A percentile compares a stretch with the other conserved stretches of the same genome.
Conservation (phyloP, 202 grass and related monocot species). For the Tripidium arundinaceum region DNA sequence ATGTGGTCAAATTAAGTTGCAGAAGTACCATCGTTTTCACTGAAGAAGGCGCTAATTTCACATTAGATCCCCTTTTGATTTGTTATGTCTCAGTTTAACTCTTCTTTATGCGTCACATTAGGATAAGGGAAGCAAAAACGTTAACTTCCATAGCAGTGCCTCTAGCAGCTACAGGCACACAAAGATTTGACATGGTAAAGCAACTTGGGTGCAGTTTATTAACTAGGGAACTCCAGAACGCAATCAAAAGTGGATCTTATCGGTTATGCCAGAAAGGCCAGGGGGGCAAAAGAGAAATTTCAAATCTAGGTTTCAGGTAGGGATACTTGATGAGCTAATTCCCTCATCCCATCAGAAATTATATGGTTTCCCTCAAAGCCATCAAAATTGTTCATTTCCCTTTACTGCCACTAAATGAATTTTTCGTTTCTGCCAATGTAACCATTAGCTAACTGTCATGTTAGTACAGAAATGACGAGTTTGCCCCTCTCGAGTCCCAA, state of each 20-base stretch:
- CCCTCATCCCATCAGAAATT: no score
- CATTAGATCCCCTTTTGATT: not conserved
- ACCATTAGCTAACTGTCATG: no score
- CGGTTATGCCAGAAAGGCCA: not conserved
- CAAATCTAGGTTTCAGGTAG: no score
- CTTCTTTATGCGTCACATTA: not conserved
- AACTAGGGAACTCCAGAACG: not conserved
- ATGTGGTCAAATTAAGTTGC: not conserved
- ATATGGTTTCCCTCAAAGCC: no score
- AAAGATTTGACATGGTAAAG: slow-evolving; percentile 10
- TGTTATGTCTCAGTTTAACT: not conserved
- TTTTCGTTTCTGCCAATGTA: no score
- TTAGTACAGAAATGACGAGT: no score
- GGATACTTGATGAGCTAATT: no score
- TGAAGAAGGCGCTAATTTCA: not conserved
- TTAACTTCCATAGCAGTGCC: not conserved
- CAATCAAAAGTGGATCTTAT: slow-evolving; percentile 12
- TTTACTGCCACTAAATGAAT: no score
- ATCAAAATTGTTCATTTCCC: no score
- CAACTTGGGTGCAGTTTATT: not conserved
- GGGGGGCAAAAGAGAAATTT: no score
- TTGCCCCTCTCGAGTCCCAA: no score
- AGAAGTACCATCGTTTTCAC: not conserved
- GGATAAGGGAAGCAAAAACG: not conserved
- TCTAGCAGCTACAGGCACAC: not conserved